Percentiles rank a stretch among this genome's conserved stretches.
These are phyloP conservation scores for Astrothelium macrocarpum DNA, from an alignment of 495 filamentous ascomycete genomes.

Conservation along the genomic window DNA sequence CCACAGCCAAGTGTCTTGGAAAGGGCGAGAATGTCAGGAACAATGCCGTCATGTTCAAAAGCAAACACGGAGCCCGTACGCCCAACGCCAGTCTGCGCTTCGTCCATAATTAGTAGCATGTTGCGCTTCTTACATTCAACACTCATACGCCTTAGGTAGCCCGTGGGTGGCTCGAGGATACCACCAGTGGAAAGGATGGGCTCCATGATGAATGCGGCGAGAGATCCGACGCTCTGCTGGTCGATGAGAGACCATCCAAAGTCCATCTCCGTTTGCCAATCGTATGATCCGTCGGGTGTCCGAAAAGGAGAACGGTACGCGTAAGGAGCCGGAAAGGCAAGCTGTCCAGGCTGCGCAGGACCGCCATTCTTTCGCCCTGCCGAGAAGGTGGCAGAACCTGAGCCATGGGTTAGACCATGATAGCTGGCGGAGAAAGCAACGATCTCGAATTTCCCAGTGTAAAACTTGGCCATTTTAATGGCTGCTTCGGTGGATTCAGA, in stretches of 20 bases:
- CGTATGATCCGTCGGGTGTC: slow-evolving; percentile 42
- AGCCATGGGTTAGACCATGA: slow-evolving; percentile 40
- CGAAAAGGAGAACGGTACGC: slow-evolving; percentile 45
- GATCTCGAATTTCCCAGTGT: slow-evolving; percentile 49
- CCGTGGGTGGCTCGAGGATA: slow-evolving; percentile 38
- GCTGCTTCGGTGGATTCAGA: slow-evolving; percentile 48
- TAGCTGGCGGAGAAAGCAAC: slow-evolving; percentile 44
- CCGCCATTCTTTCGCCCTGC: slow-evolving; percentile 2
- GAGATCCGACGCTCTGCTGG: slow-evolving; percentile 41
- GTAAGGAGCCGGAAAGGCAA: slow-evolving; percentile 44
- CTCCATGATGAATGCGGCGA: slow-evolving; percentile 47
- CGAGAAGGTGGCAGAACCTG: slow-evolving; percentile 23
- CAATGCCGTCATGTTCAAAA: slow-evolving; percentile 38
- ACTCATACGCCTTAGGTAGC: slow-evolving; percentile 40
- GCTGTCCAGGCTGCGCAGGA: slow-evolving; percentile 28
- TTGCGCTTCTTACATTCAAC: slow-evolving; percentile 40
- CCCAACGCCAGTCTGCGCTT: slow-evolving; percentile 47
- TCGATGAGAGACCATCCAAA: slow-evolving; percentile 46
- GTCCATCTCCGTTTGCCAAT: slow-evolving; percentile 48
- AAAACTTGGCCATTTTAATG: slow-evolving; percentile 47
- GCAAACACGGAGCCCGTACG: slow-evolving; percentile 44
- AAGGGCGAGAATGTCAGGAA: slow-evolving; percentile 45
- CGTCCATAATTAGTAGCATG: slow-evolving; percentile 48
- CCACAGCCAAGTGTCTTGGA: slow-evolving; percentile 49
- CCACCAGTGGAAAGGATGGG: slow-evolving; percentile 45